Base-by-base conservation (phyloP, 148 eudicot genomes). In the Rheum nobile region DNA sequence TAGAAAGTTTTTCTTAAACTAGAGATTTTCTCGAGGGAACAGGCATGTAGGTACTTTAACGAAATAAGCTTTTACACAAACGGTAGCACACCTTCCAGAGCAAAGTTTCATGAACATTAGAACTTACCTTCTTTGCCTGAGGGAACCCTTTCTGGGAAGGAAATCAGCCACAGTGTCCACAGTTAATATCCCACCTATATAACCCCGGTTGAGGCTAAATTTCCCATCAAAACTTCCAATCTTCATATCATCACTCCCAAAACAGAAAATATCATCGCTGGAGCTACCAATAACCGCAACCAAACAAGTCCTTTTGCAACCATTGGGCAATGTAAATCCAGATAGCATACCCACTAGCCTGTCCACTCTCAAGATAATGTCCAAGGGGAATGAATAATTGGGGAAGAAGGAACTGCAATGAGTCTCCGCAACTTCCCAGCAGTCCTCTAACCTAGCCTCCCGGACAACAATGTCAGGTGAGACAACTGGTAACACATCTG, bases 341-440 rank as follows among this genome's bases (percentile, higher is more conserved):
- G 84, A 88, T 4, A 95, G 75, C 92, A 91, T 85, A 16, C 84
- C 97, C 39, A 90, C 43, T 52, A 95, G 81, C 84, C 99, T 87
- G 50, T 95, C 96, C 29, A 95, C 77, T 81, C 99, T 90, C 81
- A 91, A 76, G 72, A 88, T 80, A 76, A 91, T 87, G 79, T 91
- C 97, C 76, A 91, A 78, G 22, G 99, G 99, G 76, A 95, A 95
- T 1, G 96, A 77, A 76, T 90, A 91, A 48, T 88, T 88, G 8
- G 99, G 99, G 80, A 95, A 95, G 92, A 95, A 95, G 77, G 97
- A 90, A 77, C 97, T 91, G 74, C 99, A 95, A 68, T 91, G 97
- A 14, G 99, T 95, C 83, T 95, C 99, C 32, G 89, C 99, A 46
- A 95, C 97, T 83, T 95, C 99, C 99, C 99, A 95, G 79, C 87